Percentiles rank a stretch among this genome's conserved stretches.
phyloP scores from a whole-genome alignment of 805 yeast genomes.

The Cyberlindnera subsufficiens region DNA sequence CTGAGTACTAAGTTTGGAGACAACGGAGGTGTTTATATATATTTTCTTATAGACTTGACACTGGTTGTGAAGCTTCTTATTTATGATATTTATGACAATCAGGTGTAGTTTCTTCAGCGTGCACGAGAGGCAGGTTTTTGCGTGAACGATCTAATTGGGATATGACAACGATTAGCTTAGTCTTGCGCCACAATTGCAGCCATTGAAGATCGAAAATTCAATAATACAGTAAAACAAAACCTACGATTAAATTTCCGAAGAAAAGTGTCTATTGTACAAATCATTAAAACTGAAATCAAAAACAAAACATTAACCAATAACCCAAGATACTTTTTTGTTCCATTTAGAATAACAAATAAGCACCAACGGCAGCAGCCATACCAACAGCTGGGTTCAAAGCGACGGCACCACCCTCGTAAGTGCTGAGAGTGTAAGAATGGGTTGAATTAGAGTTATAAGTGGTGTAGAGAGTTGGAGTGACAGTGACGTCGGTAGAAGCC shows the following conservation, averaged over 20 bases:
- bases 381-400: constrained; percentile 17
- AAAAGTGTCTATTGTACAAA: too few species aligned
- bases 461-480: constrained; percentile 32
- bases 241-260: too few species aligned
- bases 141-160: too few species aligned
- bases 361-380: constrained; percentile 25
- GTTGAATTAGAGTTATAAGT: constrained; percentile 23
- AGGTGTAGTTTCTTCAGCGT: too few species aligned
- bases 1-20: constrained; percentile 19
- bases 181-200: too few species aligned
- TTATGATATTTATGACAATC: constrained; percentile 1
- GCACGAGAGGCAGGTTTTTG: too few species aligned
- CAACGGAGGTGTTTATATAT: background rate
- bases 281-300: too few species aligned
- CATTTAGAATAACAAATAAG: constrained; percentile 22
- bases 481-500: constrained; percentile 34
- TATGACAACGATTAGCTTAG: too few species aligned
- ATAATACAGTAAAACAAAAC: too few species aligned
- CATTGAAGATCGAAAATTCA: too few species aligned
- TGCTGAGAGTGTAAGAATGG: constrained; percentile 9
- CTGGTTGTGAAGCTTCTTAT: background rate
- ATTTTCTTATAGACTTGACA: background rate
- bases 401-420: constrained; percentile 21
- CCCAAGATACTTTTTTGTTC: background rate
- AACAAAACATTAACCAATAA: background rate